A percentile compares a stretch with the other conserved stretches of the same genome.
These are phyloP conservation scores for Oenanthe javanica DNA, from an alignment of 140 eudicot genomes.

Conservation along the genomic window DNA sequence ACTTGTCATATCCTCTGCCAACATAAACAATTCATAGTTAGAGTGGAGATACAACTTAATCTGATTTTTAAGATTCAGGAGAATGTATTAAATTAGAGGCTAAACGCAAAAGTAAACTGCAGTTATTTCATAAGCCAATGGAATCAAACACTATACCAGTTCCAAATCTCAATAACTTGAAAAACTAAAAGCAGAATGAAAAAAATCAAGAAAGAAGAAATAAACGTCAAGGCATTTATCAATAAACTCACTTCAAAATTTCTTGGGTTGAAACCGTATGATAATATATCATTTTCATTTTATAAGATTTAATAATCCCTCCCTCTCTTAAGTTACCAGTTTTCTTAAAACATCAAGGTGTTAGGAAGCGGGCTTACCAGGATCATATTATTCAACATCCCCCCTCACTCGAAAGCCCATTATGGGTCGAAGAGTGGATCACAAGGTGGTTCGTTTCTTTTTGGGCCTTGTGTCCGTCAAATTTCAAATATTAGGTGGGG, in stretches of 20 bases:
- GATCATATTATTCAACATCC: no score
- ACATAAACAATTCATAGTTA: conserved; percentile 21
- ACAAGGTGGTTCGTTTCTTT: no score
- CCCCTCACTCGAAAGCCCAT: no score
- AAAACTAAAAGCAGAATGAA: background rate
- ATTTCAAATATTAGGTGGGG: no score
- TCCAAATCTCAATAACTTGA: background rate
- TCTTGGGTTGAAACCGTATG: background rate
- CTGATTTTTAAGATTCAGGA: conserved; percentile 1
- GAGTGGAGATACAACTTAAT: conserved; percentile 12
- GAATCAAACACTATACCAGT: background rate
- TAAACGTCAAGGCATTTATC: background rate
- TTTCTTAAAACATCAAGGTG: no score
- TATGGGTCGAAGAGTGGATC: no score
- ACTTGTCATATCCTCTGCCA: conserved; percentile 94
- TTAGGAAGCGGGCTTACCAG: no score
- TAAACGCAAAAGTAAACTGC: background rate
- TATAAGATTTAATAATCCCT: background rate
- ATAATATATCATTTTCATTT: background rate
- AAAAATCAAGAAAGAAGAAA: background rate
- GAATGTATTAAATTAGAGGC: conserved; percentile 12
- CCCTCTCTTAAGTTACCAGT: no score
- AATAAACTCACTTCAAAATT: background rate
- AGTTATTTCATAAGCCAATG: background rate
- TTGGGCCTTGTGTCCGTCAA: no score